Percentiles rank a stretch among this genome's conserved stretches.
These are phyloP conservation scores for Candida ficus DNA, from an alignment of 805 yeast genomes.

Conservation along the genomic window DNA sequence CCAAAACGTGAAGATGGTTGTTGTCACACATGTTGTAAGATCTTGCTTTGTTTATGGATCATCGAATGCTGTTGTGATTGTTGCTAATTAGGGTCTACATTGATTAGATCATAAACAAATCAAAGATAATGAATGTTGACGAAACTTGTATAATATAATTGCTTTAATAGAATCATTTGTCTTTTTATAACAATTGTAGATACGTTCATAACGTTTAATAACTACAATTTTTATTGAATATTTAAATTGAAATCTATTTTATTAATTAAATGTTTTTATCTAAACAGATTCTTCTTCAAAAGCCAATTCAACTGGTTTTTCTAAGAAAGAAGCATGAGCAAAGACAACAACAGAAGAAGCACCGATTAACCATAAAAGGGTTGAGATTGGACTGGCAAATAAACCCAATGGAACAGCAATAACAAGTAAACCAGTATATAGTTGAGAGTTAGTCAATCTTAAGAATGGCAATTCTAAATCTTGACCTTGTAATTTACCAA, in stretches of 20 bases:
- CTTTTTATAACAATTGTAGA: too few relatives aligned
- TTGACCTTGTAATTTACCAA: slow-evolving; percentile 72
- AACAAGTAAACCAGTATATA: slow-evolving; percentile 77
- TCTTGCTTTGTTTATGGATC: slow-evolving; percentile 22
- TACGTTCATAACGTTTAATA: neutral
- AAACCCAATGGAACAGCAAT: slow-evolving; percentile 78
- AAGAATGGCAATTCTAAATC: slow-evolving; percentile 72
- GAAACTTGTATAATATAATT: too few relatives aligned
- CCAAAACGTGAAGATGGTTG: slow-evolving; percentile 13
- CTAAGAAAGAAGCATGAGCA: slow-evolving; percentile 86
- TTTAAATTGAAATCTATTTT: too few relatives aligned
- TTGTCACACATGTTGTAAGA: slow-evolving; percentile 22
- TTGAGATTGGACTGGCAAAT: slow-evolving; percentile 83
- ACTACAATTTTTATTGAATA: neutral
- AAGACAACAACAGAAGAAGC: slow-evolving; percentile 74
- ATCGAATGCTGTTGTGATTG: slow-evolving; percentile 25
- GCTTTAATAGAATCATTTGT: too few relatives aligned
- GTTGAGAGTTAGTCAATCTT: slow-evolving; percentile 66
- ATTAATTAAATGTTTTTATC: neutral
- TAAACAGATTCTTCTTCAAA: slow-evolving; percentile 64
- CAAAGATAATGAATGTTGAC: too few relatives aligned
- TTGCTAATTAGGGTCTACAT: too few relatives aligned
- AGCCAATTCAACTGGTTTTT: slow-evolving; percentile 92
- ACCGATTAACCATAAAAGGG: slow-evolving; percentile 88
- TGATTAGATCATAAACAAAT: too few relatives aligned